Percentiles rank a stretch among this genome's conserved stretches.
Conservation (phyloP, 139 green algal genomes). For the Ostreobium quekettii region DNA sequence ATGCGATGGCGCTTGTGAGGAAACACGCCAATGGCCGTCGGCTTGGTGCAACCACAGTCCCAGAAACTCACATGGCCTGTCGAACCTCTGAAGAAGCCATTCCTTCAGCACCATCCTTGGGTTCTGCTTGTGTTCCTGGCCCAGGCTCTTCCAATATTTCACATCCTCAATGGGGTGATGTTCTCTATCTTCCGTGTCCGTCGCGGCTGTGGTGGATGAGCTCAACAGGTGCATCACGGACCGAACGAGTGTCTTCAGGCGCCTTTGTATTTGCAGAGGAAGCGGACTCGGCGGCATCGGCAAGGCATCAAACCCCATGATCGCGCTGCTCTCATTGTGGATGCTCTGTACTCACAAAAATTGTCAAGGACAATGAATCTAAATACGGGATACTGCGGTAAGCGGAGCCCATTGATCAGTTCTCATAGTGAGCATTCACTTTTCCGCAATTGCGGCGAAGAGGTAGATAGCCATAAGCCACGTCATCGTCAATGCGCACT, state of each 20-base stretch:
- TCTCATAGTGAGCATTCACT: no score
- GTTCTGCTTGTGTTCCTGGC: slow-evolving; percentile 14
- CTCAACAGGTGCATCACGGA: slow-evolving; percentile 18
- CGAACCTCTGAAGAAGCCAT: slow-evolving; percentile 19
- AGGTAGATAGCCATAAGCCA: no score
- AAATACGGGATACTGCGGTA: no score
- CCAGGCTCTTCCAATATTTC: slow-evolving; percentile 10
- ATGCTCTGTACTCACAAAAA: no score
- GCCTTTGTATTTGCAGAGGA: slow-evolving; percentile 13
- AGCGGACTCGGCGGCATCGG: slow-evolving; percentile 12
- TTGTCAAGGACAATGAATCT: no score
- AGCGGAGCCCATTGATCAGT: no score
- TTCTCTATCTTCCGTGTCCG: neutral
- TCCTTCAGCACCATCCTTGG: slow-evolving; percentile 16
- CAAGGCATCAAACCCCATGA: slow-evolving; percentile 20
- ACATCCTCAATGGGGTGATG: neutral
- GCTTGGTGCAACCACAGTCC: no score
- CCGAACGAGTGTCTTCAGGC: slow-evolving; percentile 8
- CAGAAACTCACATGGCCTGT: no score
- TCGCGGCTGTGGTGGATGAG: neutral
- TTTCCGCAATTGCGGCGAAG: no score
- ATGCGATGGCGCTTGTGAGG: no score
- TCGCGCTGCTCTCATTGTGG: slow-evolving; percentile 6
- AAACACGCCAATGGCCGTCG: no score
- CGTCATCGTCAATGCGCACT: no score